Evolutionary conservation across 371 early-diverging fungal genomes (phyloP).

Genomic region (Actinomortierella wolfii): DNA sequence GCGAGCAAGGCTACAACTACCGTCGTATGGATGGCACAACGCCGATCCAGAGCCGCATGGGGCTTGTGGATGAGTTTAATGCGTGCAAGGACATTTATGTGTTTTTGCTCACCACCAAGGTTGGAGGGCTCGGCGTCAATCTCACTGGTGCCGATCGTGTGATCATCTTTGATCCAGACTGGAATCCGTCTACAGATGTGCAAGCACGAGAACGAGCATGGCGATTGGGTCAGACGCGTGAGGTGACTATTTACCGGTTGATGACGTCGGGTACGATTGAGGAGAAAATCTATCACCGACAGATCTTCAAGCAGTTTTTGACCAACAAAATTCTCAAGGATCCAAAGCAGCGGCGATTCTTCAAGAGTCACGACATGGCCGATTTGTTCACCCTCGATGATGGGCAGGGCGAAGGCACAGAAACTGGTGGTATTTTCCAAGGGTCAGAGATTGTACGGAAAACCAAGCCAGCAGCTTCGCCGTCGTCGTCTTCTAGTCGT

Average conservation of each 20-base stretch:
- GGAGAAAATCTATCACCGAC: slow-evolving; percentile 97
- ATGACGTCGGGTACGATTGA: slow-evolving; percentile 98
- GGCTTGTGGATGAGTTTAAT: slow-evolving; percentile 92
- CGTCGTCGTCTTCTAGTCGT: slow-evolving; percentile 1
- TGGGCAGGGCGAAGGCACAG: slow-evolving; percentile 57
- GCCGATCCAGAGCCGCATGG: slow-evolving; percentile 77
- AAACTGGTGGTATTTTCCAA: slow-evolving; percentile 72
- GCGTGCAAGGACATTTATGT: slow-evolving; percentile 68
- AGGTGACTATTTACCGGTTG: slow-evolving; percentile 96
- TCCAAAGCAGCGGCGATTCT: slow-evolving; percentile 90
- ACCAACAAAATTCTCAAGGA: slow-evolving; percentile 95
- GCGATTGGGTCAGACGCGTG: slow-evolving; percentile 91
- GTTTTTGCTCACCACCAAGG: slow-evolving; percentile 96
- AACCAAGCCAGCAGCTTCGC: background rate
- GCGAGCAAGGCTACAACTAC: slow-evolving; percentile 61
- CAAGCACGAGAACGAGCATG: slow-evolving; percentile 98
- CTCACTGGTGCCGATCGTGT: slow-evolving; percentile 95
- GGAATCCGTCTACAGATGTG: slow-evolving; percentile 98
- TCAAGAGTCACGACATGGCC: slow-evolving; percentile 76
- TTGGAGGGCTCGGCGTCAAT: slow-evolving; percentile 97
- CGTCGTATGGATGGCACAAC: slow-evolving; percentile 97
- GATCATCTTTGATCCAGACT: slow-evolving; percentile 98
- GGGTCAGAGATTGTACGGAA: slow-evolving; percentile 59
- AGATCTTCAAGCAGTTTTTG: slow-evolving; percentile 97
- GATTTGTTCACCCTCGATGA: slow-evolving; percentile 82